Conservation (phyloP, 192 early-diverging fungal genomes). For the Lobosporangium transversale region DNA sequence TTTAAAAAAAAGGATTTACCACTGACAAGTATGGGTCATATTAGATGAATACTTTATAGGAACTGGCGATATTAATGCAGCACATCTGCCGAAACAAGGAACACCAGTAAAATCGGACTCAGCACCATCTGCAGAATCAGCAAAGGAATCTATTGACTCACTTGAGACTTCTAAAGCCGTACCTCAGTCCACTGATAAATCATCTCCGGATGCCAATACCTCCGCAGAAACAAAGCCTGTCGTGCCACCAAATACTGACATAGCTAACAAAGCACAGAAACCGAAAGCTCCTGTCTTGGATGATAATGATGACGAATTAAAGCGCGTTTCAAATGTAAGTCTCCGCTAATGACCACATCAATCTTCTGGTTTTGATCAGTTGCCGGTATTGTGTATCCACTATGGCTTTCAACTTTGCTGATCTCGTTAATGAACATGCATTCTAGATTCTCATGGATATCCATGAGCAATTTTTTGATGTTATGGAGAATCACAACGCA, state of each 20-base stretch:
- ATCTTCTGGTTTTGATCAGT: background rate
- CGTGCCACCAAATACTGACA: constrained; percentile 22
- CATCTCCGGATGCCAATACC: constrained; percentile 8
- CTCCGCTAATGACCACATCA: no score
- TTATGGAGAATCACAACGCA: constrained; percentile 1
- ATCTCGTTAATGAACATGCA: background rate
- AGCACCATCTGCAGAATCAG: background rate
- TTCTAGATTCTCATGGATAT: constrained; percentile 68
- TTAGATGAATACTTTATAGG: constrained; percentile 93
- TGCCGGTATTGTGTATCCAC: background rate
- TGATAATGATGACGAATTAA: constrained; percentile 70
- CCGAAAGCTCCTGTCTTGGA: constrained; percentile 59
- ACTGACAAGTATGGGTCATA: no score
- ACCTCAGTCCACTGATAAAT: no score
- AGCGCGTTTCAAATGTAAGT: constrained; percentile 55
- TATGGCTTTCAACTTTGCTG: background rate
- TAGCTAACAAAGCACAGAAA: constrained; percentile 10
- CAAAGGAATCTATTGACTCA: no score
- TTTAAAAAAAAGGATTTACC: no score
- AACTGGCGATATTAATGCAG: constrained; percentile 96
- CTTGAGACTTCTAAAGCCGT: no score
- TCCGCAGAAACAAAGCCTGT: constrained; percentile 4
- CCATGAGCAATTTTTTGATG: constrained; percentile 75
- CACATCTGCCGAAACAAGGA: constrained; percentile 61
- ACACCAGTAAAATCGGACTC: background rate